Conservation (phyloP, 2,329 filamentous ascomycete species). For the Aspergillus pseudotamarii region DNA sequence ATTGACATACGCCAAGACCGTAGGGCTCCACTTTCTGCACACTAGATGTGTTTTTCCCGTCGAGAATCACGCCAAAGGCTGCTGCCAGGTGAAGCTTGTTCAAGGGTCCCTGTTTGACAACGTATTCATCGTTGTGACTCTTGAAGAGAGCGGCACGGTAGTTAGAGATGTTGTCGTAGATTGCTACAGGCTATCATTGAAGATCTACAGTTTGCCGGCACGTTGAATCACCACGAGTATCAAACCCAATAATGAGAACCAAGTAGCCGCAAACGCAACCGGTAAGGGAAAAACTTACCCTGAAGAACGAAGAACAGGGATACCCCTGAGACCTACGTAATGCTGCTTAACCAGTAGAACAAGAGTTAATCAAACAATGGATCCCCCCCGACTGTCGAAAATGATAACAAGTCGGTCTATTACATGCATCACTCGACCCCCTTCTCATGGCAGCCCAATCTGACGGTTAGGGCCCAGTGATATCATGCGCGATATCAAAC, state of each 20-base stretch:
- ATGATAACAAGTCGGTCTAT: background rate
- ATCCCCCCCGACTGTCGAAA: background rate
- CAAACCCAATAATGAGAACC: background rate
- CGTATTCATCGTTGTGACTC: conserved; percentile 13
- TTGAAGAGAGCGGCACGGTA: background rate
- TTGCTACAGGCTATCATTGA: background rate
- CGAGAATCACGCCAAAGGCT: conserved; percentile 11
- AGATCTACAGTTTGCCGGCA: background rate
- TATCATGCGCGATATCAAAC: conserved; percentile 5
- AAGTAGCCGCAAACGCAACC: background rate
- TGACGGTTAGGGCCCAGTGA: conserved; percentile 3
- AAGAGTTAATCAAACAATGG: background rate
- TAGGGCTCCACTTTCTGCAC: conserved; percentile 27
- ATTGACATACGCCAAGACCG: conserved; percentile 32
- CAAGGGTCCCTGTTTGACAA: conserved; percentile 9
- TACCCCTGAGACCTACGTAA: conserved; percentile 4
- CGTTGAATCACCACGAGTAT: background rate
- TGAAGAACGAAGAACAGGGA: background rate
- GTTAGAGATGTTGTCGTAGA: background rate
- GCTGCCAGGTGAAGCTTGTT: conserved; percentile 24
- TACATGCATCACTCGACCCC: background rate
- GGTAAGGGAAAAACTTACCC: background rate
- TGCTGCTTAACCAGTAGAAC: background rate
- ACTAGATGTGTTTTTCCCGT: conserved; percentile 21
- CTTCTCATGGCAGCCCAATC: background rate